Percentiles rank a stretch among this genome's conserved stretches.
Conservation (phyloP, 2,329 filamentous ascomycete genomes). For the Talaromyces islandicus region DNA sequence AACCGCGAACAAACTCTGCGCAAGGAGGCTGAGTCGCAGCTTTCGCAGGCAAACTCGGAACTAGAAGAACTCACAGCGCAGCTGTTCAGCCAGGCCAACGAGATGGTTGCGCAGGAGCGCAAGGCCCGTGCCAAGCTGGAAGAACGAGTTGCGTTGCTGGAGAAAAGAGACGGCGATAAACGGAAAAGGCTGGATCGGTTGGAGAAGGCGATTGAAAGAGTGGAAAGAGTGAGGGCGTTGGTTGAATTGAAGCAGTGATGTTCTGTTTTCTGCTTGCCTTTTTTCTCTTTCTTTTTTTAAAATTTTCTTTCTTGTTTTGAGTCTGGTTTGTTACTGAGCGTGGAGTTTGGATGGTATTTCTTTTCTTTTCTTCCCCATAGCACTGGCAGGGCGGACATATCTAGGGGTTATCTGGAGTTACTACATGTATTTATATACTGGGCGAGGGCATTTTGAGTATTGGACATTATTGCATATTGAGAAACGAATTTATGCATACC, state of each 20-base stretch:
- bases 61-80: slow-evolving; percentile 57
- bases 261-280: not conserved
- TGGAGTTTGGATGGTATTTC: not conserved
- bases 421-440: not conserved
- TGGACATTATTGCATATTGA: not conserved
- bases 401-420: not conserved
- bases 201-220: slow-evolving; percentile 51
- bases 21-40: slow-evolving; percentile 51
- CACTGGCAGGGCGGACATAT: not conserved
- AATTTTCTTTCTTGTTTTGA: too few species aligned
- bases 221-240: slow-evolving; percentile 53
- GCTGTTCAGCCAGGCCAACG: slow-evolving; percentile 59
- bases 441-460: not conserved
- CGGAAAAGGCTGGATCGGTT: slow-evolving; percentile 48
- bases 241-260: slow-evolving; percentile 26
- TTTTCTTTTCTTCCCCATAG: not conserved
- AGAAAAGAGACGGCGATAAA: slow-evolving; percentile 44
- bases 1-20: slow-evolving; percentile 51
- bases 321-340: not conserved
- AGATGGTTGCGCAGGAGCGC: slow-evolving; percentile 60
- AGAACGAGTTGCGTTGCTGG: slow-evolving; percentile 41
- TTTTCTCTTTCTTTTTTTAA: too few species aligned
- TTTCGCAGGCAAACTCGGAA: slow-evolving; percentile 50
- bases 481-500: not conserved
- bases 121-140: slow-evolving; percentile 50